Evolutionary conservation across 202 grass and related monocot species (phyloP), one percentile per base, ranked within the genome.

Genomic region (Bolboschoenoplectus hybrid): DNA sequence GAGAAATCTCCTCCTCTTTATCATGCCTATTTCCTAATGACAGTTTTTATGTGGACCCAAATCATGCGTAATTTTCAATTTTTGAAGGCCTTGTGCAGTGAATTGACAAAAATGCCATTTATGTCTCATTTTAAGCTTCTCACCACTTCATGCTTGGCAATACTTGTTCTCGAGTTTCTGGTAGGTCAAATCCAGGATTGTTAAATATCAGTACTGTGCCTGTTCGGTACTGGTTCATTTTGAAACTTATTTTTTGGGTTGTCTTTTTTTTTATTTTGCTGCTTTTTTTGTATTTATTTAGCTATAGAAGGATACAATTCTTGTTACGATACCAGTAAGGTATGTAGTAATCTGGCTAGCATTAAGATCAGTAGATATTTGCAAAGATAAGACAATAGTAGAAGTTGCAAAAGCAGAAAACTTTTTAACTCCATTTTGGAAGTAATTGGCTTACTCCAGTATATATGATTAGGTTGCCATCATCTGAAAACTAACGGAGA

Each of bases 1-100:
- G 95, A 97, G 91, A 93, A 95, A 85, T 97, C 91, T 76, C 92
- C 95, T 68, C 85, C 81, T 86, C 92, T 97, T 84, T 97, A 97
- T 80, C 91, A 97, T 91, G 90, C 91, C 41, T 97, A 97, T 87
- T 67, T 91, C 82, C 91, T 90, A 84, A 92, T 93, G 93, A 97
- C 95, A 85, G 84, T 93, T 87, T 97, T 97, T 85, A 85, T 95
- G 55, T 97, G 95, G 95, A 95, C 91, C 84, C 91, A 88, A 89
- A 95, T 95, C 81, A 70, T 95, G 75, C 86, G 87, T 35, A 88
- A 93, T 78, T 81, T 89, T 35, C 87, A 87, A 85, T 92, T 93
- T 90, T 39, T 97, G n/a, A 93, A 89, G 85, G 78, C 81, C 44
- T 84, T 90, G 72, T 97, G 91, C 85, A 91, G 83, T 84, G 89